Percentiles rank a stretch among this genome's conserved stretches.
These are phyloP conservation scores for Sugiyamaella grinbergsii DNA, from an alignment of 1,139 yeast genomes.

Conservation along the genomic window DNA sequence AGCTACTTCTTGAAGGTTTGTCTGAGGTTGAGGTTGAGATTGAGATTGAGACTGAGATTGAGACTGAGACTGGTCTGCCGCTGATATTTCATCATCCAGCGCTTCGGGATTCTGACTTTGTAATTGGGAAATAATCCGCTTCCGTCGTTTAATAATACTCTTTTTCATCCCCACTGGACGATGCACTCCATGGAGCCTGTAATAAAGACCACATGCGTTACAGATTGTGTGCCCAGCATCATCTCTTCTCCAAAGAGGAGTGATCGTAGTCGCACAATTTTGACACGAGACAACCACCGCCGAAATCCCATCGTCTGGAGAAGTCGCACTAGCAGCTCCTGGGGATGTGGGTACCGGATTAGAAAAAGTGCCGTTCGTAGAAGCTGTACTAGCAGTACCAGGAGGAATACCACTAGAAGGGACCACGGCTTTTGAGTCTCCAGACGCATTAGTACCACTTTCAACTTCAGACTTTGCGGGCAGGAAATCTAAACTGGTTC, in stretches of 20 bases:
- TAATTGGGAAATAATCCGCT: constrained; percentile 44
- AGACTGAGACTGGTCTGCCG: neutral
- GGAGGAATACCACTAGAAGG: too few species aligned
- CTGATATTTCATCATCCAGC: neutral
- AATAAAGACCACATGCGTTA: constrained; percentile 86
- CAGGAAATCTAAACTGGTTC: constrained; percentile 7
- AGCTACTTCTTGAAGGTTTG: neutral
- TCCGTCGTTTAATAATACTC: constrained; percentile 72
- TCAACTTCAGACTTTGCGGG: constrained; percentile 1
- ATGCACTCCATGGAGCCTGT: constrained; percentile 72
- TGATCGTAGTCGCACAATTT: constrained; percentile 80
- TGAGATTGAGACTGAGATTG: neutral
- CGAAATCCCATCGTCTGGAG: constrained; percentile 10
- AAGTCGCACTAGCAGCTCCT: constrained; percentile 17
- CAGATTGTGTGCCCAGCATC: constrained; percentile 80
- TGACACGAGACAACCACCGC: constrained; percentile 65
- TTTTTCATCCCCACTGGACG: constrained; percentile 78
- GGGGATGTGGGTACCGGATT: constrained; percentile 3
- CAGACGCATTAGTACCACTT: neutral
- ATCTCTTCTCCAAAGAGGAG: constrained; percentile 87
- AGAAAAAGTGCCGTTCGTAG: neutral
- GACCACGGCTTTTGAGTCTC: too few species aligned
- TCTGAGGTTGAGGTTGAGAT: neutral
- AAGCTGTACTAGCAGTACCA: neutral
- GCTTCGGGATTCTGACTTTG: constrained; percentile 6